Base-by-base conservation (phyloP, 1,284 basidiomycete species). In the Waitea zeae region DNA sequence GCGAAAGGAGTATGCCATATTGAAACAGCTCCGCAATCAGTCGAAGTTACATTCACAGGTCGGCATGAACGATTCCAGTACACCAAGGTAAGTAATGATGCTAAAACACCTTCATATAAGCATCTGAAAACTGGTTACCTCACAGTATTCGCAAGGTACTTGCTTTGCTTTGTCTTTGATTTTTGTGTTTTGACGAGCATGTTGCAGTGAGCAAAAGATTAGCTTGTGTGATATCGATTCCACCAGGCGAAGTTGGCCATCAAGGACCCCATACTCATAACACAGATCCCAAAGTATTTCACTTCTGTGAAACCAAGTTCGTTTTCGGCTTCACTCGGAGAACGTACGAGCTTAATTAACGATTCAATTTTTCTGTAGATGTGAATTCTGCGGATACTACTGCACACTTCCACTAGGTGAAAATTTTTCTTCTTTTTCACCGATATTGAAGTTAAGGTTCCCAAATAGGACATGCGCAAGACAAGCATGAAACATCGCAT, bases 401-500 rank as follows among this genome's bases (percentile, higher is more conserved):
- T 76, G 73, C 41, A 72, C 60, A 0, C 45, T 71, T 3, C 70
- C 67, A 3, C 51, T 63, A 22, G 67, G 72, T 73, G n/a, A n/a
- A n/a, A n/a, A n/a, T n/a, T n/a, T n/a, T n/a, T n/a, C n/a, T n/a
- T n/a, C n/a, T n/a, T n/a, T n/a, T n/a, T n/a, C n/a, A n/a, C n/a
- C n/a, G n/a, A 38, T 7, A 42, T 32, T 17, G 28, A 12, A 6
- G 17, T 14, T 28, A 19, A 18, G 1, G 17, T 17, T 20, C 18
- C 7, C 2, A 17, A 30, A 35, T 37, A 76, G 73, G 67, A 0
- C 73, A 76, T 41, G 35, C 63, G 0, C 72, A 76, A 40, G 56
- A 61, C 39, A 63, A 70, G 29, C 72, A 76, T 35, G 69, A 73
- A 22, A 77, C 72, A 0, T 57, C 58, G 19, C 72, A 76, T 41